Percentiles rank a stretch among this genome's conserved stretches.
Conservation (phyloP, 2,329 filamentous ascomycete genomes). For the Diaporthe helianthi region DNA sequence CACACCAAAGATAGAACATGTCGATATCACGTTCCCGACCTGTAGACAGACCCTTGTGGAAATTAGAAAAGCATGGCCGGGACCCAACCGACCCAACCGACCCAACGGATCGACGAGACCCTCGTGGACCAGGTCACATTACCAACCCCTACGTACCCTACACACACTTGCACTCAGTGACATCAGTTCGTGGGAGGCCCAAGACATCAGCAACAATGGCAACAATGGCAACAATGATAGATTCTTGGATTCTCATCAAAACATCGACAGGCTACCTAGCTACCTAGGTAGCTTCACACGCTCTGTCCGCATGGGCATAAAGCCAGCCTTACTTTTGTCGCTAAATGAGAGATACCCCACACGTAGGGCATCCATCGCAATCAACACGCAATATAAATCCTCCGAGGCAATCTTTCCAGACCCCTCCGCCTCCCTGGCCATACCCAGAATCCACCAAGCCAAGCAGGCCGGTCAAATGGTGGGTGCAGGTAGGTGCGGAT, state of each 20-base stretch:
- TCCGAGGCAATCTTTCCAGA: constrained; percentile 25
- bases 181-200: background rate
- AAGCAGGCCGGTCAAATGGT: background rate
- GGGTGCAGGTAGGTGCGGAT: background rate
- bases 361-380: constrained; percentile 6
- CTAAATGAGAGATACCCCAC: background rate
- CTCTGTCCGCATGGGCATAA: background rate
- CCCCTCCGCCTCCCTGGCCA: constrained; percentile 4
- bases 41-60: background rate
- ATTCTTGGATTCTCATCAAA: background rate
- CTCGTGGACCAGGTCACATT: background rate
- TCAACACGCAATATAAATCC: background rate
- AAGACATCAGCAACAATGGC: background rate
- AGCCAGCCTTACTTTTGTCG: background rate
- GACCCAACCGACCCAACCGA: too few relatives aligned
- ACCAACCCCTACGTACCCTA: too few relatives aligned
- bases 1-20: constrained; percentile 14
- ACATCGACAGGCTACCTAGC: background rate
- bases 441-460: background rate
- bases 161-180: background rate
- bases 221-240: background rate
- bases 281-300: constrained; percentile 3
- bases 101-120: background rate
- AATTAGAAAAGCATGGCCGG: background rate
- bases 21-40: background rate